A percentile compares a stretch with the other conserved stretches of the same genome.
These are phyloP conservation scores for Apiospora hydei DNA, from an alignment of 2,329 filamentous ascomycete genomes.

Conservation along the genomic window DNA sequence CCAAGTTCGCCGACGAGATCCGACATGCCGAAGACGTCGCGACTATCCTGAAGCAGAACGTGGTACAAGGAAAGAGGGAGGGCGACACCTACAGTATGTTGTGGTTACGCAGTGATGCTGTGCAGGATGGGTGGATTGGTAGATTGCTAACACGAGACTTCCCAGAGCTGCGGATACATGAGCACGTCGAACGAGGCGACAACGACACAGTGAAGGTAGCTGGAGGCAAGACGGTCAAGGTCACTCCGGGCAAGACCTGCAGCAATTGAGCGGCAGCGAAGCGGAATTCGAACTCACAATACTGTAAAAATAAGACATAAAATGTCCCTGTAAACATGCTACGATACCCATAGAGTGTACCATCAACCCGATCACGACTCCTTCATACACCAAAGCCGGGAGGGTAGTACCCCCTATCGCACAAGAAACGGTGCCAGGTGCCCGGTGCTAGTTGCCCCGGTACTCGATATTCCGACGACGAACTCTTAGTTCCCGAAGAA, in stretches of 20 bases:
- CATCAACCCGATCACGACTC: neutral
- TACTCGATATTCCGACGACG: too few species aligned
- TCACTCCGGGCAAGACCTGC: constrained; percentile 27
- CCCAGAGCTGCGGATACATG: constrained; percentile 84
- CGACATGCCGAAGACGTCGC: constrained; percentile 85
- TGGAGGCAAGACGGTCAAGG: constrained; percentile 44
- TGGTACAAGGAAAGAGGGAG: constrained; percentile 78
- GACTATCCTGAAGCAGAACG: constrained; percentile 78
- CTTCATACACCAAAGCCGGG: neutral
- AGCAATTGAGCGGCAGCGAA: neutral
- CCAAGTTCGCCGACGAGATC: constrained; percentile 70
- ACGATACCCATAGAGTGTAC: constrained; percentile 21
- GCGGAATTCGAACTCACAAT: neutral
- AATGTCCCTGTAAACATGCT: constrained; percentile 10
- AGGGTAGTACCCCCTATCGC: neutral
- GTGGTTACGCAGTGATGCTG: neutral
- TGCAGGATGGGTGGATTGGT: constrained; percentile 26
- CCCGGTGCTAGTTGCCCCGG: too few species aligned
- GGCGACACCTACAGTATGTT: constrained; percentile 68
- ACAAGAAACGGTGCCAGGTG: neutral
- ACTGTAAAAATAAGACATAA: constrained; percentile 3
- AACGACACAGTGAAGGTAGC: constrained; percentile 86
- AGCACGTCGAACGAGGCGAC: constrained; percentile 89
- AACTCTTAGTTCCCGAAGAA: too few species aligned
- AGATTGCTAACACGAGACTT: neutral